Percentiles rank a stretch among this genome's conserved stretches.
phyloP scores from a whole-genome alignment of 176 grass and related monocot genomes.

The Thalia dealbata region DNA sequence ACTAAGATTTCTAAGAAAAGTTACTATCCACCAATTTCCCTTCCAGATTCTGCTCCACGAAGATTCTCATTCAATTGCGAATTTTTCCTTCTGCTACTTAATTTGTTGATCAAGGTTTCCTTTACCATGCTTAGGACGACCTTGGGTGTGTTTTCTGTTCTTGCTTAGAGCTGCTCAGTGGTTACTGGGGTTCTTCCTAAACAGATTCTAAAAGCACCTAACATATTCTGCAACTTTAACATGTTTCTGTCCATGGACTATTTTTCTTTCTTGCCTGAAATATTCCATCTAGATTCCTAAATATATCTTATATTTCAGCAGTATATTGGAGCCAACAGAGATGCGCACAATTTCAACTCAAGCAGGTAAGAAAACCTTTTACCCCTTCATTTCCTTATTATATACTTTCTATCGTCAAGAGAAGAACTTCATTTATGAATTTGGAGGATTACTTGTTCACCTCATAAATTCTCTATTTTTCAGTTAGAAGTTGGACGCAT shows the following conservation, averaged over 20 bases:
- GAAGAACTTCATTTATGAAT: not conserved
- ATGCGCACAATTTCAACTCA: not conserved
- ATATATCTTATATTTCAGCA: not conserved
- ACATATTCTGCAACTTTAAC: not conserved
- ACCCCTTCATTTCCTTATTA: not conserved
- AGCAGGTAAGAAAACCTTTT: not conserved
- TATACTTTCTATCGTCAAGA: not conserved
- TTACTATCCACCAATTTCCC: too few relatives aligned
- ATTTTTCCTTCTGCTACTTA: too few relatives aligned
- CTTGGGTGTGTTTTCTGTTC: not conserved
- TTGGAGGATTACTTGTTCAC: not conserved
- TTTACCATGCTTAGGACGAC: not conserved
- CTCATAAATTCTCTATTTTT: not conserved
- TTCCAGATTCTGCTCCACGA: too few relatives aligned
- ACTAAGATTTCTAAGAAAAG: too few relatives aligned
- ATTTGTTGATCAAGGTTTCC: not conserved
- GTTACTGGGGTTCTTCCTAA: not conserved
- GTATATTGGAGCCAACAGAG: not conserved
- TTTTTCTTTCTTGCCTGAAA: not conserved
- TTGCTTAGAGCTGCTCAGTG: not conserved
- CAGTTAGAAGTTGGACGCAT: not conserved
- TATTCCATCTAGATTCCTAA: not conserved
- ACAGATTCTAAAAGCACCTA: not conserved
- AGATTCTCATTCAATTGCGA: too few relatives aligned
- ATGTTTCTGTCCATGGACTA: not conserved